A percentile compares a stretch with the other conserved stretches of the same genome.
phyloP scores from a whole-genome alignment of 106 monocot species.

The Cymbidium sinense region DNA sequence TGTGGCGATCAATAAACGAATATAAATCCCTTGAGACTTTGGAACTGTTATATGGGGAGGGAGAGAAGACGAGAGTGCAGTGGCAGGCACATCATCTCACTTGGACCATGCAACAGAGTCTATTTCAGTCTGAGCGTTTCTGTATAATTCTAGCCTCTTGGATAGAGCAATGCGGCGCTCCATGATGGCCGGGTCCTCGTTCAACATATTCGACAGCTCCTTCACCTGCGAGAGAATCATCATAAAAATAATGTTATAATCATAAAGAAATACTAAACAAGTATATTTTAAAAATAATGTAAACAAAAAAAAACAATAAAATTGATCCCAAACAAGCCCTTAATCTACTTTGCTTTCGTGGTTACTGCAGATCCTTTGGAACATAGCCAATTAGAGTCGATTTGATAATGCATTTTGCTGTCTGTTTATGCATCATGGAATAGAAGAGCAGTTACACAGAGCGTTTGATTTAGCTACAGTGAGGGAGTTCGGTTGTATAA shows the following conservation, averaged over 20 bases:
- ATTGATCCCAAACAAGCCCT: too few relatives aligned
- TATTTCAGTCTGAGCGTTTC: slow-evolving; percentile 83
- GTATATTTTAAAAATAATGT: too few relatives aligned
- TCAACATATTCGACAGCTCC: slow-evolving; percentile 62
- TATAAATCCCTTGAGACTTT: neutral
- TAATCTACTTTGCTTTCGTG: too few relatives aligned
- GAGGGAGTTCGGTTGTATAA: too few relatives aligned
- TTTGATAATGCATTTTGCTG: too few relatives aligned
- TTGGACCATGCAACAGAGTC: slow-evolving; percentile 88
- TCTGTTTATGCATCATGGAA: too few relatives aligned
- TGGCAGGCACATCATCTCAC: slow-evolving; percentile 9
- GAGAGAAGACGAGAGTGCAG: neutral
- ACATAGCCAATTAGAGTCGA: too few relatives aligned
- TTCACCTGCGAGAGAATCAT: slow-evolving; percentile 42
- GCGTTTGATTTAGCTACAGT: too few relatives aligned
- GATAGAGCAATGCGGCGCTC: slow-evolving; percentile 67
- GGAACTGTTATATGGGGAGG: neutral
- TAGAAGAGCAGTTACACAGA: too few relatives aligned
- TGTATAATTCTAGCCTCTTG: slow-evolving; percentile 84
- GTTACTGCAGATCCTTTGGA: too few relatives aligned
- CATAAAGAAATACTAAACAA: too few relatives aligned
- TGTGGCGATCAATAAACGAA: neutral
- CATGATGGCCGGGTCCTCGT: slow-evolving; percentile 94
- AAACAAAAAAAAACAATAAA: too few relatives aligned
- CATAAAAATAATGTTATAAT: neutral